Conservation (phyloP, 371 early-diverging fungal genomes). For the Mucor plumbeus region DNA sequence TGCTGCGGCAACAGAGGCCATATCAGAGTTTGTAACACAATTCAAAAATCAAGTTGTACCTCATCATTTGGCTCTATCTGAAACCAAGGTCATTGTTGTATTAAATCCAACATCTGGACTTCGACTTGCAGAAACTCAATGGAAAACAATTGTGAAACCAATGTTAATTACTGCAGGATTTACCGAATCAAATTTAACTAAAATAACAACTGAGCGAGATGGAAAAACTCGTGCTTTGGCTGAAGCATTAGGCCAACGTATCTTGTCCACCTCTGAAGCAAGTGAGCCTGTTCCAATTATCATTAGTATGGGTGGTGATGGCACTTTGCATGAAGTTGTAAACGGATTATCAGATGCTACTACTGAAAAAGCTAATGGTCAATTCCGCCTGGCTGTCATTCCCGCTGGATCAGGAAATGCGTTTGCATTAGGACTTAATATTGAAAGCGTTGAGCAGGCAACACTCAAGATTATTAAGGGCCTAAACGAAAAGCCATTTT, state of each 20-base stretch:
- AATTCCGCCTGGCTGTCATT: slow-evolving; percentile 41
- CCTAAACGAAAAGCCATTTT: slow-evolving; percentile 29
- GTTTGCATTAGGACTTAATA: slow-evolving; percentile 41
- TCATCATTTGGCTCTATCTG: background rate
- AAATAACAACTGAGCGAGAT: slow-evolving; percentile 9
- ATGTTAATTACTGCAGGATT: slow-evolving; percentile 32
- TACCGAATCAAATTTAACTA: background rate
- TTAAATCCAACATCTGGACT: slow-evolving; percentile 33
- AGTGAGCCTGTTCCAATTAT: slow-evolving; percentile 18
- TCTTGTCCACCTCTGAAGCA: background rate
- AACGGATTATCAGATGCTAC: slow-evolving; percentile 46
- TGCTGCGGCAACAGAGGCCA: background rate
- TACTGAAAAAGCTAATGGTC: background rate
- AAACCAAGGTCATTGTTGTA: slow-evolving; percentile 18
- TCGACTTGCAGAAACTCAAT: slow-evolving; percentile 17
- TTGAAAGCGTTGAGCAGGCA: slow-evolving; percentile 40
- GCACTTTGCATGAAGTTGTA: slow-evolving; percentile 51
- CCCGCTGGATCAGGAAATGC: slow-evolving; percentile 57
- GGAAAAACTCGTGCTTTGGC: slow-evolving; percentile 23
- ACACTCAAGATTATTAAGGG: slow-evolving; percentile 41
- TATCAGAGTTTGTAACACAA: slow-evolving; percentile 5
- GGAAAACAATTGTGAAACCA: slow-evolving; percentile 26
- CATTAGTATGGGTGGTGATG: slow-evolving; percentile 55
- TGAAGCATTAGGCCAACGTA: slow-evolving; percentile 3
- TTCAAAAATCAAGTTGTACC: background rate